These are phyloP conservation scores for Vitis rupestris DNA, from an alignment of 164 flowering plant genomes.

Conservation along the genomic window DNA sequence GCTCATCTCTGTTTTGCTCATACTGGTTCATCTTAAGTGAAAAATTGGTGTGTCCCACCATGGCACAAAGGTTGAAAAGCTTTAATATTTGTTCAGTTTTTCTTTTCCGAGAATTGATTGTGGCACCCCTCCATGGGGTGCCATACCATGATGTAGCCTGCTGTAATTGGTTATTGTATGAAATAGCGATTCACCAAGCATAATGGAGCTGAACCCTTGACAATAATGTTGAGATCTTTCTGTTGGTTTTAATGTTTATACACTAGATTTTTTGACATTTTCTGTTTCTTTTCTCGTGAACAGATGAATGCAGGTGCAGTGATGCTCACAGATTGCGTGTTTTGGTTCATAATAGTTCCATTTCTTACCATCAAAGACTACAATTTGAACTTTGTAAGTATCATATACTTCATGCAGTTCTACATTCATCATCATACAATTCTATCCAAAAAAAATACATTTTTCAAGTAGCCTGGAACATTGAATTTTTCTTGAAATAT, in stretches of 20 bases:
- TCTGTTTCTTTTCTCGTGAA: slow-evolving; percentile 10
- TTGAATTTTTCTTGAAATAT: background rate
- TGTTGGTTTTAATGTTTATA: background rate
- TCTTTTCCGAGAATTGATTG: background rate
- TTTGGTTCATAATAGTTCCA: slow-evolving; percentile 92
- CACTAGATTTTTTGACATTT: background rate
- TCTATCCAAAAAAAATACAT: too few species aligned
- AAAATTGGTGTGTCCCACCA: too few species aligned
- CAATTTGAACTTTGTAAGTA: slow-evolving; percentile 67
- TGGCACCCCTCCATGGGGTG: background rate
- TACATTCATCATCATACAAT: too few species aligned
- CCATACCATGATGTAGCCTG: background rate
- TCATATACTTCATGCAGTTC: background rate
- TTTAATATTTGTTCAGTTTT: background rate
- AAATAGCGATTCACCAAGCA: background rate
- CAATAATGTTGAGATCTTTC: background rate
- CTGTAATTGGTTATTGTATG: background rate
- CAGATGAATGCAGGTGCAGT: slow-evolving; percentile 98
- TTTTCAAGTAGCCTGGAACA: background rate
- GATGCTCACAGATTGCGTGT: slow-evolving; percentile 85
- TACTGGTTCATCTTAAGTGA: too few species aligned
- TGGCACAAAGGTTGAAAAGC: too few species aligned
- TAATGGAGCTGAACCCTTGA: background rate
- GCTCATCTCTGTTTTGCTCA: too few species aligned
- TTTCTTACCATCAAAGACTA: slow-evolving; percentile 68